A percentile compares a stretch with the other conserved stretches of the same genome.
These are phyloP conservation scores for Fraxinus paxiana DNA, from an alignment of 305 asterid species.

Conservation along the genomic window DNA sequence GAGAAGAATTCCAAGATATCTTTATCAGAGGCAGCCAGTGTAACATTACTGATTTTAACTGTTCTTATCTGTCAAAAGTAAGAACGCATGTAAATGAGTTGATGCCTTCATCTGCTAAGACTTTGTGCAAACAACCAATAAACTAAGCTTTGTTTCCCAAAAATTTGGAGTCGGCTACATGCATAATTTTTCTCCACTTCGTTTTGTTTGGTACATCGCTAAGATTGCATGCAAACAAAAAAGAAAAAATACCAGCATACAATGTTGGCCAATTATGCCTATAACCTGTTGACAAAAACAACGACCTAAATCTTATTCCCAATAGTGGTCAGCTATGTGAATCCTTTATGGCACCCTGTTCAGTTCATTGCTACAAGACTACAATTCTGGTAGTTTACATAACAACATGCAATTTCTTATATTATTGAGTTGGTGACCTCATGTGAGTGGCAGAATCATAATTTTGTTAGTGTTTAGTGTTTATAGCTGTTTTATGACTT, in stretches of 20 bases:
- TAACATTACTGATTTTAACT: conserved; percentile 41
- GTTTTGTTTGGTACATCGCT: background rate
- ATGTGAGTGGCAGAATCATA: background rate
- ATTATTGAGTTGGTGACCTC: background rate
- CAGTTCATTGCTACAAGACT: background rate
- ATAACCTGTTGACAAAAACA: background rate
- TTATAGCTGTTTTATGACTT: background rate
- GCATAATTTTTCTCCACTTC: background rate
- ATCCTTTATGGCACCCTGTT: background rate
- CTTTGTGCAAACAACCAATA: background rate
- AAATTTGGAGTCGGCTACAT: background rate
- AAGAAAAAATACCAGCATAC: background rate
- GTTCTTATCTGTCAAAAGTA: conserved; percentile 40
- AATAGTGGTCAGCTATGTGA: background rate
- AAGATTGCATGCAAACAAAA: background rate
- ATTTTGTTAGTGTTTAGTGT: background rate
- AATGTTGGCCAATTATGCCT: background rate
- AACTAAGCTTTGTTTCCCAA: background rate
- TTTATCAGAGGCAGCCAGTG: conserved; percentile 32
- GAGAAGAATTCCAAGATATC: conserved; percentile 45
- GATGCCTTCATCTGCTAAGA: background rate
- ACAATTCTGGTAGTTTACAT: background rate
- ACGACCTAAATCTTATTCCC: background rate
- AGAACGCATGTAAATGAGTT: background rate
- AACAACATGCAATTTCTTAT: background rate